These are phyloP conservation scores for Paecilomyces dactylethromorphus DNA, from an alignment of 2,329 filamentous ascomycete genomes.

Conservation along the genomic window DNA sequence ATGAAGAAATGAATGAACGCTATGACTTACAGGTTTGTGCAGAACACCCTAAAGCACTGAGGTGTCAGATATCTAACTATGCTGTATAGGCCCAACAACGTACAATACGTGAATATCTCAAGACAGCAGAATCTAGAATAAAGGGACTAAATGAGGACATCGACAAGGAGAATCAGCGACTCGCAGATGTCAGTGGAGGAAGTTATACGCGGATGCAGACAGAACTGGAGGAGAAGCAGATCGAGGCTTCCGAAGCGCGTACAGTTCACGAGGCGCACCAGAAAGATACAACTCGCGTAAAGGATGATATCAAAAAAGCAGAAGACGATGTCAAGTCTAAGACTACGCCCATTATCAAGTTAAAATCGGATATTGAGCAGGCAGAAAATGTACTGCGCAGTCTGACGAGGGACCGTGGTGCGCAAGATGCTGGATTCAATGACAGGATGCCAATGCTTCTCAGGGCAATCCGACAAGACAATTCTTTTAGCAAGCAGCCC, in stretches of 20 bases:
- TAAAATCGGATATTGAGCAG: constrained; percentile 49
- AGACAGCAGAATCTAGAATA: constrained; percentile 42
- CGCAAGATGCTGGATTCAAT: constrained; percentile 60
- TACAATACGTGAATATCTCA: constrained; percentile 55
- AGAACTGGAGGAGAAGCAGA: constrained; percentile 54
- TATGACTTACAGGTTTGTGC: constrained; percentile 43
- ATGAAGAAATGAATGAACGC: constrained; percentile 49
- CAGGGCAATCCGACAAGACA: constrained; percentile 61
- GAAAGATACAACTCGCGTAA: constrained; percentile 24
- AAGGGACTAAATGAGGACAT: constrained; percentile 41
- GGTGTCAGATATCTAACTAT: constrained; percentile 10
- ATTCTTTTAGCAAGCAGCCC: constrained; percentile 62
- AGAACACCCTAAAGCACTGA: background rate
- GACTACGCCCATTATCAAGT: constrained; percentile 26
- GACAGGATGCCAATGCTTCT: constrained; percentile 58
- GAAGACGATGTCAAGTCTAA: constrained; percentile 21
- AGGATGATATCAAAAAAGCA: constrained; percentile 28
- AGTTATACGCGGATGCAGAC: constrained; percentile 56
- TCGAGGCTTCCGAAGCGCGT: constrained; percentile 41
- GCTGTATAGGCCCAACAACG: constrained; percentile 58
- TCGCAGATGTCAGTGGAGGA: constrained; percentile 65
- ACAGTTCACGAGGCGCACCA: constrained; percentile 36
- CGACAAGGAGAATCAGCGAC: constrained; percentile 43
- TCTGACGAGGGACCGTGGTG: constrained; percentile 52
- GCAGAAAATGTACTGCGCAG: constrained; percentile 46